A percentile compares a stretch with the other conserved stretches of the same genome.
Conservation (phyloP, 208 protist species). For the Leishmania mexicana region DNA sequence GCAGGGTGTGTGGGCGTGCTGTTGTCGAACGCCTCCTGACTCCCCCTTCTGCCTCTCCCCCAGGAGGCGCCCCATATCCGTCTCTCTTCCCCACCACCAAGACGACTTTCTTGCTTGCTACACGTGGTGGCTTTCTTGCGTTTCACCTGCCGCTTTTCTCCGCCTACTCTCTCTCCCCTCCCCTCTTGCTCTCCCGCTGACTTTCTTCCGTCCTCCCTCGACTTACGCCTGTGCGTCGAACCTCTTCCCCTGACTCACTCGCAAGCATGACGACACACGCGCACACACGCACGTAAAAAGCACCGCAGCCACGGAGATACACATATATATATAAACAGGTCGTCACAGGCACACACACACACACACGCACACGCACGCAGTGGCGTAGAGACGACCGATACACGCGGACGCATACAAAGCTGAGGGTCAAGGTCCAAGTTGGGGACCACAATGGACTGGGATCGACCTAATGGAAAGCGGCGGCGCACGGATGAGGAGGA, state of each 20-base stretch:
- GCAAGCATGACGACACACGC: background rate
- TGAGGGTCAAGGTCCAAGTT: background rate
- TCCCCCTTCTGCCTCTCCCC: background rate
- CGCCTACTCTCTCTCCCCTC: background rate
- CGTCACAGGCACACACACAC: background rate
- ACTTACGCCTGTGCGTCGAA: background rate
- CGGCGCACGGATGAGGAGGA: constrained; percentile 55
- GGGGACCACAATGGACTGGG: constrained; percentile 9
- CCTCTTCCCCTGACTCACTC: background rate
- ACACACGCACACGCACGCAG: background rate
- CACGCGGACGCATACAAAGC: background rate
- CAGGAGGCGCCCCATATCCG: background rate
- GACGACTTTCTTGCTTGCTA: background rate
- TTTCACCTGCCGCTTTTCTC: background rate
- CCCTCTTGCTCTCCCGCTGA: background rate
- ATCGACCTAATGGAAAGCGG: constrained; percentile 34
- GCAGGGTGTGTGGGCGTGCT: background rate
- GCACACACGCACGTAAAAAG: background rate
- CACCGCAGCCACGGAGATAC: too few relatives aligned
- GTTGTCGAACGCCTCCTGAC: background rate
- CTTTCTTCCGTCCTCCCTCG: background rate
- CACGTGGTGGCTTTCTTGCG: background rate
- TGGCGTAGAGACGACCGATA: background rate
- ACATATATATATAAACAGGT: background rate
- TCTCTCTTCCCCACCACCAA: background rate